Evolutionary conservation across 1,284 basidiomycete genomes (phyloP).

Genomic region (Microbotryum silenes-acaulis): DNA sequence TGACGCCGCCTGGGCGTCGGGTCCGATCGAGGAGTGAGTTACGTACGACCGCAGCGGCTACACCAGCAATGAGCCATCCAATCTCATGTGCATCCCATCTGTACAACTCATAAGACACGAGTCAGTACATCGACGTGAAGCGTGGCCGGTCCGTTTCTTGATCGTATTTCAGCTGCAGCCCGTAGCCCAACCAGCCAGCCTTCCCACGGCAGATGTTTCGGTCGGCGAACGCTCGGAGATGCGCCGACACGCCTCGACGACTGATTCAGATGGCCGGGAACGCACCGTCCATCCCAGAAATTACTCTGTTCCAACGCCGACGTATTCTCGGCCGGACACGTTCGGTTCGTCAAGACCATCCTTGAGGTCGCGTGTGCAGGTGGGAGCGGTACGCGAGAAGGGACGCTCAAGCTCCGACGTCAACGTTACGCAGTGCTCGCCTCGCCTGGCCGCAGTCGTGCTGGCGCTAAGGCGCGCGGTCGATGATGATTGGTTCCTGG

Average conservation of each 20-base stretch:
- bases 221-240: too few species aligned
- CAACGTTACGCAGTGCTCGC: too few species aligned
- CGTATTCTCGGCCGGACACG: constrained; percentile 16
- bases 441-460: too few species aligned
- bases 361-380: neutral
- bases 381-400: neutral
- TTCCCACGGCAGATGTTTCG: too few species aligned
- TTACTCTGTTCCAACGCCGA: neutral
- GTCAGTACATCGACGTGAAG: too few species aligned
- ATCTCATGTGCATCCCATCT: constrained; percentile 49
- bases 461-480: too few species aligned
- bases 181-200: too few species aligned
- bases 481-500: too few species aligned
- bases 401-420: neutral
- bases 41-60: constrained; percentile 55
- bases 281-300: constrained; percentile 14
- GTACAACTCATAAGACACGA: too few species aligned
- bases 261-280: too few species aligned
- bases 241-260: neutral
- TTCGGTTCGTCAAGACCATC: constrained; percentile 6
- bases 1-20: neutral
- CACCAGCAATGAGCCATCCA: constrained; percentile 66
- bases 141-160: too few species aligned
- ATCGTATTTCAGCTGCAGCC: too few species aligned
- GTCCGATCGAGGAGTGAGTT: neutral